Base-by-base conservation (phyloP, 768 basidiomycete species). In the Rhodotorula kratochvilovae region DNA sequence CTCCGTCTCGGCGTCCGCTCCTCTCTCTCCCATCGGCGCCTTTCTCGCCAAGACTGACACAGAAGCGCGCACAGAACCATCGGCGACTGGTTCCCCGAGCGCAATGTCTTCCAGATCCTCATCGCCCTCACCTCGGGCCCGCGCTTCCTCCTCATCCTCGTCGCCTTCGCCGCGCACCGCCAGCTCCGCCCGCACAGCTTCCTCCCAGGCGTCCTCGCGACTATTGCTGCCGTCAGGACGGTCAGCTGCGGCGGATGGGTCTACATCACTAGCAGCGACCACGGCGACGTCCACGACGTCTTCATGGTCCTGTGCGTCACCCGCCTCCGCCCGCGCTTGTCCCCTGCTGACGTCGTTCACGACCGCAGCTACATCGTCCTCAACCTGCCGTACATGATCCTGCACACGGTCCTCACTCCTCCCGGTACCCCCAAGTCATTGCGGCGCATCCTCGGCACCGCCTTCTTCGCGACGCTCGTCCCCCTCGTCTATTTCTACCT, bases 161-260 rank as follows among this genome's bases (percentile, higher is more conserved):
- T 78, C 21, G 74, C 79, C 65, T 81, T 79, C 79, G 48, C 79
- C 23, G 50, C 76, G 0, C 78, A 80, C 61, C 73, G 69, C 27
- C 51, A 33, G 3, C 27, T 13, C 31, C 31, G 6, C 3, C 56
- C 80, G 29, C 83, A 1, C 71, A 72, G 77, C 13, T 84, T 85
- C 59, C 81, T 86, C 19, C 83, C 88, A 0, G 81, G 80, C 16
- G 73, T 87, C 59, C 82, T 91, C 29, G 84, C 88, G 46, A 74
- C 86, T 16, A 81, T 84, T 50, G 91, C 91, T 0, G 72, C 91
- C 31, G 78, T 90, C 27, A 84, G 92, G 68, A 92, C 92, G 0
- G 79, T 94, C 43, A 84, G 86, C 5, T 94, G 92, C 76, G 92
- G 90, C 43, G 91, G 92, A 36, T 95, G 92, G 92, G 90, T 93